Percentiles rank a stretch among this genome's conserved stretches.
Evolutionary conservation across 1,284 basidiomycete genomes (phyloP).

Genomic region (Coniferiporia sulphurascens): DNA sequence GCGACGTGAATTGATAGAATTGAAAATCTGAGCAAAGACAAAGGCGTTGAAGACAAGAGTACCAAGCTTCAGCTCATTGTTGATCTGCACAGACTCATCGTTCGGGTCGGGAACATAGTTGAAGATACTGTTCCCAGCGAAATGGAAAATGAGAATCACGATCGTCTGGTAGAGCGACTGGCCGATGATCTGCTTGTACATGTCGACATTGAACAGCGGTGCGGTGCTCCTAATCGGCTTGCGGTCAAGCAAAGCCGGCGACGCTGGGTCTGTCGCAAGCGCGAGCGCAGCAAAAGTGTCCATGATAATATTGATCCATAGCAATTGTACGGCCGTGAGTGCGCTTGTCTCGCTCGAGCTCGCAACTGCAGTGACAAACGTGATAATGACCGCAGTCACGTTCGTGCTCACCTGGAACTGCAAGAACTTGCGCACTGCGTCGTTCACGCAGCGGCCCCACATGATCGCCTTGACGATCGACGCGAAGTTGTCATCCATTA

Average conservation of each 20-base stretch:
- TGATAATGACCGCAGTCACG: slow-evolving; percentile 92
- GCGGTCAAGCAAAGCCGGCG: slow-evolving; percentile 75
- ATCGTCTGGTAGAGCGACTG: slow-evolving; percentile 88
- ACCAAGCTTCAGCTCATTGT: slow-evolving; percentile 56
- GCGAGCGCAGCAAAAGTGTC: slow-evolving; percentile 97
- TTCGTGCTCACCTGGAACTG: slow-evolving; percentile 99
- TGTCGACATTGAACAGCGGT: slow-evolving; percentile 85
- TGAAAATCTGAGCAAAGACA: slow-evolving; percentile 95
- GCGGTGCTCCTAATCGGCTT: slow-evolving; percentile 87
- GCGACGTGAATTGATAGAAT: slow-evolving; percentile 88
- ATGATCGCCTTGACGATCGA: slow-evolving; percentile 97
- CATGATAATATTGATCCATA: slow-evolving; percentile 98
- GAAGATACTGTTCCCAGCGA: slow-evolving; percentile 73
- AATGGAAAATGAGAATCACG: slow-evolving; percentile 88
- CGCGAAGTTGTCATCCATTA: slow-evolving; percentile 97
- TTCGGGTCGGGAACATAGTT: slow-evolving; percentile 42
- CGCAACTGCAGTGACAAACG: slow-evolving; percentile 86
- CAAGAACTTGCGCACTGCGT: slow-evolving; percentile 94
- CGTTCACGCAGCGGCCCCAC: slow-evolving; percentile 99
- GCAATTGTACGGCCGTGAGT: slow-evolving; percentile 89
- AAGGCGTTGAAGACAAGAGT: slow-evolving; percentile 96
- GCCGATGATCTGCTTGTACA: slow-evolving; percentile 92
- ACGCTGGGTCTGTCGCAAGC: slow-evolving; percentile 93
- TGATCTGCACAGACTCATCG: slow-evolving; percentile 28
- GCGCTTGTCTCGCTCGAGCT: slow-evolving; percentile 78